Conservation (phyloP, 1,284 basidiomycete genomes). For the Pseudozyma thailandica region DNA sequence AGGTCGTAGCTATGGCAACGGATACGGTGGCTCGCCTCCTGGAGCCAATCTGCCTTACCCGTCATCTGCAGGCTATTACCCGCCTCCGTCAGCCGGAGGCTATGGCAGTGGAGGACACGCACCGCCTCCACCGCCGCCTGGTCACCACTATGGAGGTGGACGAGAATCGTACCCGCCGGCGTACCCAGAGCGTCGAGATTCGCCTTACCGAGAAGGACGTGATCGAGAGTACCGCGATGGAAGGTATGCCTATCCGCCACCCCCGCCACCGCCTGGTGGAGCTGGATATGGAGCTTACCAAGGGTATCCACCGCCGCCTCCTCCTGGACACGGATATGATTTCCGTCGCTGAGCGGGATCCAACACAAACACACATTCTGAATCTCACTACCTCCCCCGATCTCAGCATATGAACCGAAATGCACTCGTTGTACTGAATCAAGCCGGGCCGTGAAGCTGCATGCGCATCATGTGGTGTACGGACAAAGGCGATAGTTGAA, state of each 20-base stretch:
- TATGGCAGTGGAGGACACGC: slow-evolving; percentile 23
- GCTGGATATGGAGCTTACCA: slow-evolving; percentile 28
- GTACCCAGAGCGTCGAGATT: slow-evolving; percentile 36
- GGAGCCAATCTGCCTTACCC: slow-evolving; percentile 23
- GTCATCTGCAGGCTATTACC: slow-evolving; percentile 22
- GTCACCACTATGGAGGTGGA: slow-evolving; percentile 25
- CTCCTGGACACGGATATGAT: slow-evolving; percentile 38
- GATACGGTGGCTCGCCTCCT: slow-evolving; percentile 23
- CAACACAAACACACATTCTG: too few relatives aligned
- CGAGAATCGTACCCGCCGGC: slow-evolving; percentile 31
- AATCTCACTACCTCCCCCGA: too few relatives aligned
- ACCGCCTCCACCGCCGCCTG: slow-evolving; percentile 18
- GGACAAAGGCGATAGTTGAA: too few relatives aligned
- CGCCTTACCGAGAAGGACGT: slow-evolving; percentile 42
- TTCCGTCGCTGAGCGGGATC: slow-evolving; percentile 45
- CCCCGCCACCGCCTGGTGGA: slow-evolving; percentile 30
- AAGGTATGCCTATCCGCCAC: slow-evolving; percentile 41
- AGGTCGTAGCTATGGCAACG: slow-evolving; percentile 33
- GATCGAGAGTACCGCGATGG: slow-evolving; percentile 40
- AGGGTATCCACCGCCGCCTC: slow-evolving; percentile 25
- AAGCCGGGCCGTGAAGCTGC: too few relatives aligned
- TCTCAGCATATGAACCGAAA: slow-evolving; percentile 3
- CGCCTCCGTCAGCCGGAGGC: slow-evolving; percentile 12
- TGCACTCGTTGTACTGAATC: background rate
- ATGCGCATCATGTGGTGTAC: too few relatives aligned